phyloP scores from a whole-genome alignment of 495 filamentous ascomycete genomes.

The Xylaria scruposa region DNA sequence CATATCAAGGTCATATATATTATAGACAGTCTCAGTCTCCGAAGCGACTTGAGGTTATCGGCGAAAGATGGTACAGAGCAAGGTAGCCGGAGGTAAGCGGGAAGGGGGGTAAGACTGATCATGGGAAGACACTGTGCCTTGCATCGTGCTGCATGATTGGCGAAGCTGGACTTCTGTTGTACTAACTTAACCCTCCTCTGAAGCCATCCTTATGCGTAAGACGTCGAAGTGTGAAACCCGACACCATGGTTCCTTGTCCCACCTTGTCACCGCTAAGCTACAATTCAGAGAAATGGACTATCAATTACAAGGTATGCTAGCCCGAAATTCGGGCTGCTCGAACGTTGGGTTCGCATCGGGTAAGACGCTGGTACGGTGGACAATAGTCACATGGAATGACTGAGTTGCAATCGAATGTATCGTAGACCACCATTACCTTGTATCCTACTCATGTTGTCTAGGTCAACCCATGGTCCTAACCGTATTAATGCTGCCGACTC shows the following conservation, averaged over 20 bases:
- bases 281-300: neutral
- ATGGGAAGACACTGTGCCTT: constrained; percentile 29
- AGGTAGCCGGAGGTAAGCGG: constrained; percentile 19
- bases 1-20: neutral
- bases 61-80: neutral
- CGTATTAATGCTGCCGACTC: neutral
- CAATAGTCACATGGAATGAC: neutral
- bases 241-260: constrained; percentile 6
- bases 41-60: neutral
- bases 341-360: too few relatives aligned
- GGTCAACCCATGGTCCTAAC: neutral
- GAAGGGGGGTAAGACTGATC: constrained; percentile 20
- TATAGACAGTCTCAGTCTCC: neutral
- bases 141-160: constrained; percentile 31
- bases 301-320: neutral
- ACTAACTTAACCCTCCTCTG: constrained; percentile 1
- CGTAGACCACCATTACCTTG: neutral
- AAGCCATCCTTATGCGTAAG: constrained; percentile 23
- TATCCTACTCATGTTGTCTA: neutral
- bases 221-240: constrained; percentile 12
- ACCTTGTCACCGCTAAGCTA: neutral
- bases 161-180: constrained; percentile 11
- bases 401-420: neutral
- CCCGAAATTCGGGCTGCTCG: neutral
- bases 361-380: neutral